A percentile compares a stretch with the other conserved stretches of the same genome.
Conservation (phyloP, 1,284 basidiomycete species). For the Heterobasidion occidentale region DNA sequence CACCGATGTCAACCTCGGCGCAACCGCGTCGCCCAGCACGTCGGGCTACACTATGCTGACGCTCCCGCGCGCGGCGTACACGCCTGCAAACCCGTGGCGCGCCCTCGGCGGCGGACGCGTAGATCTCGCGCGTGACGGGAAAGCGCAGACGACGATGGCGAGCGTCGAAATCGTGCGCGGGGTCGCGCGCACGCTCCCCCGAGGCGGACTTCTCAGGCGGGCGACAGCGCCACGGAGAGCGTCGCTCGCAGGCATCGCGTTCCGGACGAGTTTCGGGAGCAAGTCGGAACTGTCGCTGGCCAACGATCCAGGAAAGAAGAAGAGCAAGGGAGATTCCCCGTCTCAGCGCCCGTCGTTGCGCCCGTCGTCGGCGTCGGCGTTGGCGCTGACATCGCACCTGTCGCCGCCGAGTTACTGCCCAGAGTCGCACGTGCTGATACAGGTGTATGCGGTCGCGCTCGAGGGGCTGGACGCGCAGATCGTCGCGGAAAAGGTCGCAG, state of each 20-base stretch:
- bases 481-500: slow-evolving; percentile 35
- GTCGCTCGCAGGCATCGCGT: neutral
- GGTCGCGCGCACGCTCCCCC: slow-evolving; percentile 24
- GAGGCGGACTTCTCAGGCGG: slow-evolving; percentile 7
- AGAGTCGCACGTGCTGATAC: slow-evolving; percentile 63
- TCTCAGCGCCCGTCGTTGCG: slow-evolving; percentile 30
- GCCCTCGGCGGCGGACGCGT: slow-evolving; percentile 37
- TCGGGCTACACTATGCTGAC: slow-evolving; percentile 65
- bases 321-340: neutral
- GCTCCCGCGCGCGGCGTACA: slow-evolving; percentile 52
- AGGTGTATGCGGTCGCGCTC: slow-evolving; percentile 79
- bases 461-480: slow-evolving; percentile 67
- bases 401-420: slow-evolving; percentile 67
- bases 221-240: neutral
- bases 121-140: slow-evolving; percentile 65
- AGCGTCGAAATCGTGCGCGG: slow-evolving; percentile 73
- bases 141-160: slow-evolving; percentile 82
- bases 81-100: slow-evolving; percentile 26
- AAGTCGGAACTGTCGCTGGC: slow-evolving; percentile 8
- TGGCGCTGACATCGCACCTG: slow-evolving; percentile 57
- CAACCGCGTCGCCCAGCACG: slow-evolving; percentile 27
- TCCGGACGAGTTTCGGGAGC: slow-evolving; percentile 11
- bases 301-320: slow-evolving; percentile 30
- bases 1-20: slow-evolving; percentile 1
- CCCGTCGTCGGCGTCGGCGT: neutral